Evolutionary conservation across 345 rosid species (phyloP).

Genomic region (Nasturtium officinale): DNA sequence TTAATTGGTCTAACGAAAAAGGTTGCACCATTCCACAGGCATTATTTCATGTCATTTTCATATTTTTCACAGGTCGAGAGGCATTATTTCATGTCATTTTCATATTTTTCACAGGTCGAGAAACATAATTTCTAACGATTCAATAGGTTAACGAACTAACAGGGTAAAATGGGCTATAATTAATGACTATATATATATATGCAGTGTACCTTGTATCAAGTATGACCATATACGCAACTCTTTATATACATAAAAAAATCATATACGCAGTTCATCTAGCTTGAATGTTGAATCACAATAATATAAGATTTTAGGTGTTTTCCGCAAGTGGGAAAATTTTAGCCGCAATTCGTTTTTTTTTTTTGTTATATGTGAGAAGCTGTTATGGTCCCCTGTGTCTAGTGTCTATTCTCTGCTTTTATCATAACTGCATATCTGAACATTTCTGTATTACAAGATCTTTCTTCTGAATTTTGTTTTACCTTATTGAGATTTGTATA

Average conservation of each 20-base stretch:
- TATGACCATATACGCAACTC: background rate
- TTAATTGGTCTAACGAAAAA: constrained; percentile 26
- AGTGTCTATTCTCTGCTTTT: constrained; percentile 24
- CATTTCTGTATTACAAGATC: constrained; percentile 25
- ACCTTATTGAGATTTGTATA: constrained; percentile 26
- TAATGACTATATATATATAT: background rate
- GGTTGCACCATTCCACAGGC: constrained; percentile 8
- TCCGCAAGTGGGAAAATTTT: constrained; percentile 14
- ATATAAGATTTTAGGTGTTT: background rate
- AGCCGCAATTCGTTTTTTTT: constrained; percentile 35
- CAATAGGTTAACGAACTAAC: constrained; percentile 28
- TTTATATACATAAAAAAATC: too few relatives aligned
- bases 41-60: constrained; percentile 21
- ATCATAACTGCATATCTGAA: constrained; percentile 34
- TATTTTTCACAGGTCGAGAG: constrained; percentile 17
- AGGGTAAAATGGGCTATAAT: constrained; percentile 1
- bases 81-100: constrained; percentile 21
- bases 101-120: constrained; percentile 11
- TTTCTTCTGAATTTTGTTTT: constrained; percentile 25
- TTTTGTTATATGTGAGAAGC: background rate
- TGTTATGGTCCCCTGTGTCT: constrained; percentile 35
- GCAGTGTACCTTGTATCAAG: background rate
- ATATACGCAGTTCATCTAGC: background rate
- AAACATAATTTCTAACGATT: constrained; percentile 3
- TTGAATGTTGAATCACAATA: too few relatives aligned